Evolutionary conservation across 164 flowering plant genomes (phyloP).

Genomic region (Pachysandra terminalis): DNA sequence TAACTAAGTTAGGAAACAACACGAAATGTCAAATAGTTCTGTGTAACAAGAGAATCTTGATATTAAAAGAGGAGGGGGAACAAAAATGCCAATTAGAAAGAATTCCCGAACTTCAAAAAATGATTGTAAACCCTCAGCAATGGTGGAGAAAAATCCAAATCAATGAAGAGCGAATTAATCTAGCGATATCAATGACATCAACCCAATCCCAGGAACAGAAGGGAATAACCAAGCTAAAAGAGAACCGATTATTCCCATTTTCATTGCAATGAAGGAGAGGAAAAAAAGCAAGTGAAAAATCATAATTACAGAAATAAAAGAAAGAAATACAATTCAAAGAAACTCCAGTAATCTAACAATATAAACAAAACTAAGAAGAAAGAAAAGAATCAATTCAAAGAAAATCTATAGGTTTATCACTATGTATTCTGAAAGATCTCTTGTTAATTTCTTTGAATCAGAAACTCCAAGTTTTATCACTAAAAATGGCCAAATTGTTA

Average conservation of each 20-base stretch:
- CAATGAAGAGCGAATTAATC: neutral
- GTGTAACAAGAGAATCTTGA: neutral
- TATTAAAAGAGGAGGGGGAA: too few relatives aligned
- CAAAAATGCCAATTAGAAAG: neutral
- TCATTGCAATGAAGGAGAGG: too few relatives aligned
- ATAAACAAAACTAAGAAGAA: too few relatives aligned
- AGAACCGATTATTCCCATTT: too few relatives aligned
- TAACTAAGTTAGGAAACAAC: neutral
- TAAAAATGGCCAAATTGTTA: too few relatives aligned
- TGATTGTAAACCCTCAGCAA: neutral
- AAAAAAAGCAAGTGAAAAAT: too few relatives aligned
- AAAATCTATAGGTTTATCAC: too few relatives aligned
- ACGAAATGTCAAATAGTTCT: neutral
- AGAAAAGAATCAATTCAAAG: too few relatives aligned
- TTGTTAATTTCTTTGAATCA: neutral
- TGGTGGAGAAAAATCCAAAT: neutral
- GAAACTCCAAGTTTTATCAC: neutral
- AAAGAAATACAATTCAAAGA: too few relatives aligned
- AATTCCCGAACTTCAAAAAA: slow-evolving; percentile 3
- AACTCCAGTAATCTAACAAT: neutral
- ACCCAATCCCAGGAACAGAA: neutral
- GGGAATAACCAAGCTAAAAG: neutral
- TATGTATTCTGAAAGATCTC: too few relatives aligned
- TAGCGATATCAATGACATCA: neutral
- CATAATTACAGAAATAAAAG: too few relatives aligned